phyloP scores from a whole-genome alignment of 192 early-diverging fungal species.

The Podochytrium sp. region DNA sequence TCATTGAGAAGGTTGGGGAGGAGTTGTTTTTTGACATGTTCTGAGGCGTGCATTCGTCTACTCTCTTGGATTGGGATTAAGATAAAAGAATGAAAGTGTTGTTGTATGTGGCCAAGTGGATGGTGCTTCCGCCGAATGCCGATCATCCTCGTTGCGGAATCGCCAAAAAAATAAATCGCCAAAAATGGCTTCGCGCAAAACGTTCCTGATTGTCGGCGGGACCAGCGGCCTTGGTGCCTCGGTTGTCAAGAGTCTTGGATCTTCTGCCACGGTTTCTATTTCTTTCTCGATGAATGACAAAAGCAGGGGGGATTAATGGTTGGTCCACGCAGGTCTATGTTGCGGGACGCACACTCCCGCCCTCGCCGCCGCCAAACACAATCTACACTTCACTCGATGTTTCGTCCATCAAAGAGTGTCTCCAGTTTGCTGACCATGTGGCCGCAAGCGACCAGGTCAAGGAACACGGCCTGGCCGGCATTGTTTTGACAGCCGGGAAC shows the following conservation, averaged over 20 bases:
- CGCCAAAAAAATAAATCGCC: neutral
- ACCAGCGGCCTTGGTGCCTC: slow-evolving; percentile 22
- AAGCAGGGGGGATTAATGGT: neutral
- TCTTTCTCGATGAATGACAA: neutral
- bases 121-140: neutral
- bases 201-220: slow-evolving; percentile 11
- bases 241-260: neutral
- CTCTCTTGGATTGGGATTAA: too few species aligned
- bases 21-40: slow-evolving; percentile 40
- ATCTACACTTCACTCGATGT: neutral
- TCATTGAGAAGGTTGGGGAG: slow-evolving; percentile 50
- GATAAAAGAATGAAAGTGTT: neutral
- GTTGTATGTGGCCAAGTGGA: neutral
- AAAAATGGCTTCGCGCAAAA: neutral
- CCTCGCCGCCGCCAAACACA: neutral
- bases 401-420: neutral
- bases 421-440: neutral
- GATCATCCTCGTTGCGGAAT: too few species aligned
- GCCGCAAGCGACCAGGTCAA: neutral
- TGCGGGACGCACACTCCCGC: neutral
- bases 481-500: slow-evolving; percentile 28
- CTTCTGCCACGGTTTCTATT: neutral
- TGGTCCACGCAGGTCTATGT: neutral
- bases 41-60: neutral
- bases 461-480: slow-evolving; percentile 4